Base-by-base conservation (phyloP, 108 stramenopile species). In the Skeletonema marinoi region DNA sequence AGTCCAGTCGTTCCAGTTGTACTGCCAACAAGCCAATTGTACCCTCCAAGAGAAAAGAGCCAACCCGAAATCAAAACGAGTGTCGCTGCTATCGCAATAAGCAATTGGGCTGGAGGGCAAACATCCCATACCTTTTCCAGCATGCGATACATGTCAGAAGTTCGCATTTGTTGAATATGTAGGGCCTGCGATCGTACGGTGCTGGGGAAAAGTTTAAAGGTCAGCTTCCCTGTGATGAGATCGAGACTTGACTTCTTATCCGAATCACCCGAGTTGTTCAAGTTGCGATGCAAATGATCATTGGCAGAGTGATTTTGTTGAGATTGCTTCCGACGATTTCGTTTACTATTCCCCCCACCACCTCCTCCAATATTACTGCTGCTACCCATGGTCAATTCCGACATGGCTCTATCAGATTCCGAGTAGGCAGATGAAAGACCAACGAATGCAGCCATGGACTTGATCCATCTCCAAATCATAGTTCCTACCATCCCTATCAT, bases 111-210 rank as follows among this genome's bases (percentile, higher is more conserved):
- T n/a, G 82, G 73, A 2, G 82, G 82, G 30, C 46, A 68, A 19
- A 73, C 32, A 48, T 78, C 82, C 44, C 66, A 78, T 12, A 67
- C 33, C 58, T 63, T 68, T 78, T 82, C 71, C 60, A 82, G 56
- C 21, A 51, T 42, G 12, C 73, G 72, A 35, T 78, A 82, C 82
- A 82, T 74, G 71, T 74, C 73, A 32, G 73, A 78, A 31, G 82
- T 79, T 6, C 82, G 66, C 61, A 75, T 69, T 60, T 82, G 82
- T 38, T 82, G 82, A 11, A 68, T 48, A 35, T 81, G 73, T 6
- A 81, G 32, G 0, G 80, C 80, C 51, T 56, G 73, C 10, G 80
- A 74, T 29, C 80, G 80, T 36, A 81, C 74, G 32, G 36, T 8
- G 50, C 69, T 51, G 0, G 80, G 80, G 39, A 81, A 81, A 14